Base-by-base conservation (phyloP, 106 monocot species). In the Dendrobium officinale region DNA sequence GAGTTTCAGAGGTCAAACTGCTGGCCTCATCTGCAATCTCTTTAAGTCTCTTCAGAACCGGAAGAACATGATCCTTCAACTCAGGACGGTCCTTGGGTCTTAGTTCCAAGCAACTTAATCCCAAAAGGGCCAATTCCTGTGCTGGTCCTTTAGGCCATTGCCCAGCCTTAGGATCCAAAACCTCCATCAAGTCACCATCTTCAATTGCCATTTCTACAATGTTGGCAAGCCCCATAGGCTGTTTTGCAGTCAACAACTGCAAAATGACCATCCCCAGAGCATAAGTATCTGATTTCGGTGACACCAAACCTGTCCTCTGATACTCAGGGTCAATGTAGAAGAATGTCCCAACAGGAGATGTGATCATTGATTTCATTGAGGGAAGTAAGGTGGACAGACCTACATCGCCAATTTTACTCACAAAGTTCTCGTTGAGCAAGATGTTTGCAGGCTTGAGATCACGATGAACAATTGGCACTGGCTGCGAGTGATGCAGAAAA, bases 381-480 rank as follows among this genome's bases (percentile, higher is more conserved):
- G 85, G 79, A 49, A 89, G 79, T 55, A 89, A 41, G 29, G 91
- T 87, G 48, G 89, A 89, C 18, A 92, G 80, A 11, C 92, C 92
- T 9, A 84, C 89, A 79, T 92, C 92, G 58, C 89, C 92, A 15
- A 92, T 89, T 76, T 92, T 89, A 75, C 89, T 86, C 11, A 84
- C 80, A 22, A 85, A 81, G 58, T 92, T 92, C 3, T 54, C 48
- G 58, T 89, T 87, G 16, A 92, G 89, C 81, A 92, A 81, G 59
- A 92, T 89, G 45, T 89, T 92, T 16, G 92, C 92, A 19, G 92
- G 92, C n/a, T 92, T 92, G 20, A 92, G 89, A 82, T 92, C 92
- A 6, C 89, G 85, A 42, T 92, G 92, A 48, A 92, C 81, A 42
- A 92, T 85, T 1, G 92, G 87, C 41, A 85, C 75, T 47, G 89